Evolutionary conservation across 176 grass and related monocot species (phyloP).

Genomic region (Rhynchospora pubera): DNA sequence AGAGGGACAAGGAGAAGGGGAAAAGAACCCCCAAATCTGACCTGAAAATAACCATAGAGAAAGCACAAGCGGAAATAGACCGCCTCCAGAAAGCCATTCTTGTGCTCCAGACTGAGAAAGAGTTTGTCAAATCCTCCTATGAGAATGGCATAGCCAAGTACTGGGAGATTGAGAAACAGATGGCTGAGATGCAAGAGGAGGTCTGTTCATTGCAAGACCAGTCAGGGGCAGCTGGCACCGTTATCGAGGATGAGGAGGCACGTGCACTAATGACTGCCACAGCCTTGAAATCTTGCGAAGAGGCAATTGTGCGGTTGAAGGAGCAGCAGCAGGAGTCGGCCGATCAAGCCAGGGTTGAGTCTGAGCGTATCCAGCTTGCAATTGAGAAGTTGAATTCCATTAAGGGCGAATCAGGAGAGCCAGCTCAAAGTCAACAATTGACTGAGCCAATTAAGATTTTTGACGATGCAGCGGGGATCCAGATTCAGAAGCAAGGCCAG

Average conservation of each 20-base stretch:
- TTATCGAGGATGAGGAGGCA: conserved; percentile 60
- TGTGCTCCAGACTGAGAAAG: conserved; percentile 70
- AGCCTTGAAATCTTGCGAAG: conserved; percentile 65
- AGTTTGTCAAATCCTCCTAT: conserved; percentile 76
- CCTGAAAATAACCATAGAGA: conserved; percentile 27
- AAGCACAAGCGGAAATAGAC: conserved; percentile 44
- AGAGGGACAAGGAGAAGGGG: conserved; percentile 17
- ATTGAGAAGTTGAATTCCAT: conserved; percentile 39
- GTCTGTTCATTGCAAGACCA: conserved; percentile 53
- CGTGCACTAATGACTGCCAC: conserved; percentile 58
- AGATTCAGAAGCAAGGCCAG: conserved; percentile 22
- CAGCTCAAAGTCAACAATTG: not conserved
- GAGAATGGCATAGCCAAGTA: conserved; percentile 52
- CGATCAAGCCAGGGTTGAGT: conserved; percentile 37
- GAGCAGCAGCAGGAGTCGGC: conserved; percentile 33
- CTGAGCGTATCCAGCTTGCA: conserved; percentile 32
- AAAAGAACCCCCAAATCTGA: not conserved
- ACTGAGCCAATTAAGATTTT: not conserved
- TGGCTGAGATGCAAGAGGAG: conserved; percentile 53
- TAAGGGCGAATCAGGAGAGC: conserved; percentile 12
- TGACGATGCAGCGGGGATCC: not conserved
- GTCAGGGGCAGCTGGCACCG: conserved; percentile 32
- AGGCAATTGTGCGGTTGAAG: conserved; percentile 42
- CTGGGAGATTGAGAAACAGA: conserved; percentile 64
- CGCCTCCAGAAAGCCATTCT: conserved; percentile 69